A percentile compares a stretch with the other conserved stretches of the same genome.
phyloP scores from a whole-genome alignment of 345 rosid species.

The Pugionium dolabratum region DNA sequence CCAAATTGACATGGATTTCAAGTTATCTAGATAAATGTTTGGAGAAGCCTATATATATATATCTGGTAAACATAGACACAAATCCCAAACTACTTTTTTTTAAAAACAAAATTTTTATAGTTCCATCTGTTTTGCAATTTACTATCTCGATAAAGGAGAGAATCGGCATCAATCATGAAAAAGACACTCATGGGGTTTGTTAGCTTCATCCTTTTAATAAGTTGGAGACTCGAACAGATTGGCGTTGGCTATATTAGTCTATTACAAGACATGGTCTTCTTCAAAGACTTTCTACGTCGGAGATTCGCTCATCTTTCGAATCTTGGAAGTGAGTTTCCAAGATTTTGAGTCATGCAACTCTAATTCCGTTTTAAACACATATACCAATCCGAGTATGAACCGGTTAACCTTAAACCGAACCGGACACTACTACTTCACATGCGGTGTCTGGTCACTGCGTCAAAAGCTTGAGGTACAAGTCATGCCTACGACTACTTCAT shows the following conservation, averaged over 20 bases:
- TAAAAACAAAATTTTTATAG: too few relatives aligned
- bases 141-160: too few relatives aligned
- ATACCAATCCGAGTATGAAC: constrained; percentile 21
- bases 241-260: constrained; percentile 13
- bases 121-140: too few relatives aligned
- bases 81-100: too few relatives aligned
- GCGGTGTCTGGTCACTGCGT: constrained; percentile 33
- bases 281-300: constrained; percentile 33
- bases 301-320: constrained; percentile 26
- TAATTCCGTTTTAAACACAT: neutral
- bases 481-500: neutral
- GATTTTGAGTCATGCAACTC: constrained; percentile 30
- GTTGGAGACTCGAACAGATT: constrained; percentile 35
- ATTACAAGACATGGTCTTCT: constrained; percentile 38
- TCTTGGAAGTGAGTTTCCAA: constrained; percentile 21
- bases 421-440: constrained; percentile 33
- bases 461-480: constrained; percentile 35
- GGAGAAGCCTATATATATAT: too few relatives aligned
- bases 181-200: constrained; percentile 12
- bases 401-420: constrained; percentile 23
- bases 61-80: too few relatives aligned
- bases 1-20: too few relatives aligned
- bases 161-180: too few relatives aligned
- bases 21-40: neutral
- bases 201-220: constrained; percentile 10